Base-by-base conservation (phyloP, 1,139 yeast species). In the Magnusiomyces tetraspermus region DNA sequence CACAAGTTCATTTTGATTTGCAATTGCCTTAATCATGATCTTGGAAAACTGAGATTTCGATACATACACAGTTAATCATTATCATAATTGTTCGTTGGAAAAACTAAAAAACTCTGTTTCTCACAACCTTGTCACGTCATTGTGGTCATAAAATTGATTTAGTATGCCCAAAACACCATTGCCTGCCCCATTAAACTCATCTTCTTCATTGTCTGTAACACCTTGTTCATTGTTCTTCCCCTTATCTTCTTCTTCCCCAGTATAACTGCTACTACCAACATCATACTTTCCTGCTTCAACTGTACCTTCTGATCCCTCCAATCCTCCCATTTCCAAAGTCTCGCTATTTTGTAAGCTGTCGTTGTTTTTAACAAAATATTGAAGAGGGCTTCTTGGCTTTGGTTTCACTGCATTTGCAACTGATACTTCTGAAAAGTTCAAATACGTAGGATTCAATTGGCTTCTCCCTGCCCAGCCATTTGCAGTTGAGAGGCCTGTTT, bases 131-230 rank as follows among this genome's bases (percentile, higher is more conserved):
- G 53, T 53, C n/a, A 50, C 55, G 44, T 51, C 56, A 10, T 49
- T 50, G 28, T 53, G 56, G 61, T 79, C 83, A 64, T 88, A 88
- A 58, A 87, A 84, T 65, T 88, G 92, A 63, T 87, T 88, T 54
- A 89, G 74, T 72, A 89, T 75, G 0, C 95, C 95, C 51, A 89
- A 70, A 2, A 89, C 95, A 0, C 96, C 95, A 1, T 81, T 80
- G 33, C 69, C 74, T 11, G 28, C 15, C 33, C 33, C 42, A 37
- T 68, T 66, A 15, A 60, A 61, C 31, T 63, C 58, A 40, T 54
- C 54, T 17, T 56, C 55, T 28, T 28, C 33, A 11, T 11, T 28
- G 33, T 28, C 33, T 8, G 33, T 28, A 6, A 11, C 11, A 28
- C 33, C 11, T 28, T 28, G 33, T 11, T 11, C 33, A 28, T 11